phyloP scores from a whole-genome alignment of 352 stramenopile genomes.

The Globisporangium uncinulatum region DNA sequence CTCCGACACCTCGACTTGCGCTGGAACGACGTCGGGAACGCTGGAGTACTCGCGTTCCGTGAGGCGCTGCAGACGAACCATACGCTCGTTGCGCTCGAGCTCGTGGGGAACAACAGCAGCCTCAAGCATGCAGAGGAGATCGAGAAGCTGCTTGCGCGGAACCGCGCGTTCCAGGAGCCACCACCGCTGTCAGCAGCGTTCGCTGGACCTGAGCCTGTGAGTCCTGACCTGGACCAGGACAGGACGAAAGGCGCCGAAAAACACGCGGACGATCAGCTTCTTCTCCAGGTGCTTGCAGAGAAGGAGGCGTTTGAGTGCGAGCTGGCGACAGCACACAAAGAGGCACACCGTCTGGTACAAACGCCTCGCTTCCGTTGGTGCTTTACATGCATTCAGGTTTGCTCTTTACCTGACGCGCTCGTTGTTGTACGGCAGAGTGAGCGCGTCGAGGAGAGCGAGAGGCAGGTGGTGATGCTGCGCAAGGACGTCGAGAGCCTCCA shows the following conservation, averaged over 20 bases:
- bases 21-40: constrained; percentile 79
- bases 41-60: constrained; percentile 61
- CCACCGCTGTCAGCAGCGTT: not conserved
- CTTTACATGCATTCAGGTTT: not conserved
- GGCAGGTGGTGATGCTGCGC: constrained; percentile 33
- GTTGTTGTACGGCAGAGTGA: constrained; percentile 24
- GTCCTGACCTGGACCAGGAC: not conserved
- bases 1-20: constrained; percentile 72
- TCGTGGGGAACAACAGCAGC: constrained; percentile 76
- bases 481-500: constrained; percentile 41
- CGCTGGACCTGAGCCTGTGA: not conserved
- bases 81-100: constrained; percentile 48
- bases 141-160: constrained; percentile 46
- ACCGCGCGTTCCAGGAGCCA: constrained; percentile 38
- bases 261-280: constrained; percentile 35
- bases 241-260: constrained; percentile 1
- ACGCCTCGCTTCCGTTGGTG: no score
- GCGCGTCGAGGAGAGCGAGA: constrained; percentile 44
- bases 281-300: constrained; percentile 63
- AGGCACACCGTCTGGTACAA: constrained; percentile 12
- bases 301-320: constrained; percentile 55
- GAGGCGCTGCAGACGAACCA: constrained; percentile 70
- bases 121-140: constrained; percentile 66
- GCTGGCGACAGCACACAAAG: constrained; percentile 29
- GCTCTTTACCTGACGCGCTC: not conserved